Base-by-base conservation (phyloP, 2,329 filamentous ascomycete species). In the Alternaria triticina region DNA sequence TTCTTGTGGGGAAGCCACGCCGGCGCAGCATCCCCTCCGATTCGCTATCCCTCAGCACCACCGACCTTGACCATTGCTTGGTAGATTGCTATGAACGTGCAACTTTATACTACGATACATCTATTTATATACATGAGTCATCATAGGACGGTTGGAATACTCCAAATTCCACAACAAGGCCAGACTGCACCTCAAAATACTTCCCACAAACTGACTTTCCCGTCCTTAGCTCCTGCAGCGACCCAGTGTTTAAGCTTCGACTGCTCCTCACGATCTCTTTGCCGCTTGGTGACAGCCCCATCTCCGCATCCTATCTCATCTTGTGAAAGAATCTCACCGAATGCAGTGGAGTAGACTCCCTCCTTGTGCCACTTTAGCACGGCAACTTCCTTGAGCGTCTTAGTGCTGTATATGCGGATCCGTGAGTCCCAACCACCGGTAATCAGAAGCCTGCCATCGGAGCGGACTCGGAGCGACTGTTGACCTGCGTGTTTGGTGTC, bases 191-290 rank as follows among this genome's bases (percentile, higher is more conserved):
- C 6, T 75, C 66, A 85, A 61, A 96, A 99, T 62, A 98, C 89
- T 82, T 97, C 93, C 96, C 96, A 99, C 70, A 99, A 82, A 76
- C 93, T 97, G 66, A 98, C 88, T 78, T 96, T 97, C 17, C 95
- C 96, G 82, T 98, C 96, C 79, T 98, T 99, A 59, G 92, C 91
- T 2, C 96, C 96, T 1, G 89, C 93, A 17, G 91, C 96, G 55
- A 98, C 79, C 94, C 95, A 98, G 79, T 98, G 95, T 23, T 90
- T 91, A 54, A 83, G 84, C 73, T 87, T 89, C 11, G 91, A 90
- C 70, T 88, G 89, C 49, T 78, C 71, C 23, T 79, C 79, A 22
- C 83, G 68, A 57, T 80, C 77, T 49, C 30, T 44, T n/a, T 40
- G 40, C 45, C 40, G 47, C 22, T 45, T 33, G 1, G 57, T 15